A percentile compares a stretch with the other conserved stretches of the same genome.
Evolutionary conservation across 495 filamentous ascomycete species (phyloP).

Genomic region (Xeromyces bisporus): DNA sequence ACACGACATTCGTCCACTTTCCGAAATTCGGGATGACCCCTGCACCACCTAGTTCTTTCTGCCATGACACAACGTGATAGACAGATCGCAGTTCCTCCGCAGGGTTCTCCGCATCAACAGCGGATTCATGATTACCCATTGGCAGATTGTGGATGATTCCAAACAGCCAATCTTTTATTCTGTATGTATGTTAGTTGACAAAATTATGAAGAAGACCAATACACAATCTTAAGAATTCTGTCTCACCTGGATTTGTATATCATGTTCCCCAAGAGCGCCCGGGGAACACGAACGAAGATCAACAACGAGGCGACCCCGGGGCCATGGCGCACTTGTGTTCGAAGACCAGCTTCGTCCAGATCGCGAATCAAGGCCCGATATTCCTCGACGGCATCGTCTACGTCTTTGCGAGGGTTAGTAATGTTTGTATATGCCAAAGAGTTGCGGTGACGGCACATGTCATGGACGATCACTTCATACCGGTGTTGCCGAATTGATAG

Average conservation of each 20-base stretch:
- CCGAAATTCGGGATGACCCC: conserved; percentile 68
- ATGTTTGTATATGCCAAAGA: no score
- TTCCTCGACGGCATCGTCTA: conserved; percentile 45
- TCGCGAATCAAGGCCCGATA: conserved; percentile 61
- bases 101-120: conserved; percentile 47
- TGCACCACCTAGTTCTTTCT: conserved; percentile 65
- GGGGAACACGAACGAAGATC: conserved; percentile 55
- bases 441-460: no score
- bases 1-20: conserved; percentile 66
- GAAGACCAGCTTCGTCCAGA: conserved; percentile 57
- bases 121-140: conserved; percentile 30
- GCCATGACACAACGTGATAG: conserved; percentile 72
- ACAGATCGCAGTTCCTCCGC: conserved; percentile 84
- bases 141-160: conserved; percentile 65
- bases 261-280: conserved; percentile 27
- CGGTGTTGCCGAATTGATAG: conserved; percentile 21
- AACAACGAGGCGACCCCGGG: conserved; percentile 49
- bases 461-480: no score
- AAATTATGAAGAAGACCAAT: not conserved
- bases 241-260: conserved; percentile 47
- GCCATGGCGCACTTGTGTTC: conserved; percentile 72
- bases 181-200: no score
- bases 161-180: conserved; percentile 88
- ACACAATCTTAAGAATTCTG: not conserved
- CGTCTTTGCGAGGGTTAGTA: conserved; percentile 32